These are phyloP conservation scores for Diplosphaera chodatii DNA, from an alignment of 139 green algal species.

Conservation along the genomic window DNA sequence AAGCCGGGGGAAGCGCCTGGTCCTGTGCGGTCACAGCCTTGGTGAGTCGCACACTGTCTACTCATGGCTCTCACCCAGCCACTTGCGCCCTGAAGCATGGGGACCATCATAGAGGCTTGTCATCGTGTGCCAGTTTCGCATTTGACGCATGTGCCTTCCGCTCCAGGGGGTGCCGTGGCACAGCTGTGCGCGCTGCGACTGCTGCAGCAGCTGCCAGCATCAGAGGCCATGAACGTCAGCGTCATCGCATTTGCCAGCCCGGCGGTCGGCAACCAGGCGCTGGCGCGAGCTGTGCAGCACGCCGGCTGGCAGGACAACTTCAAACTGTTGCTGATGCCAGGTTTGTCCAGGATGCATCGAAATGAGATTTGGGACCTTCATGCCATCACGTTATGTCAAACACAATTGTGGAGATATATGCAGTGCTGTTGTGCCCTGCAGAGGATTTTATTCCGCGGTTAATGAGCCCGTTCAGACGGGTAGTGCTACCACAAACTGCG, in stretches of 20 bases:
- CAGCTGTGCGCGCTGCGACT: slow-evolving; percentile 58
- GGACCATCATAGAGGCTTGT: too few relatives aligned
- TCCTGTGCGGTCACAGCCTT: slow-evolving; percentile 27
- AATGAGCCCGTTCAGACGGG: neutral
- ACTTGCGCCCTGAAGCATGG: too few relatives aligned
- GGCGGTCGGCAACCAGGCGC: slow-evolving; percentile 59
- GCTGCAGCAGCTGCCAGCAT: slow-evolving; percentile 39
- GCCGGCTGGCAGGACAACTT: slow-evolving; percentile 48
- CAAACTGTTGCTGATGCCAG: slow-evolving; percentile 55
- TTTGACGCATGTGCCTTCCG: too few relatives aligned
- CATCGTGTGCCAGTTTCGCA: too few relatives aligned
- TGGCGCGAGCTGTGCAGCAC: slow-evolving; percentile 46
- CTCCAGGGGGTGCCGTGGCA: slow-evolving; percentile 69
- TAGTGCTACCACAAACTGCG: neutral
- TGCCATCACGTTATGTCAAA: too few relatives aligned
- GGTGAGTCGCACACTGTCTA: too few relatives aligned
- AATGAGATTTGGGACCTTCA: too few relatives aligned
- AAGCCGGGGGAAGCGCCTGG: slow-evolving; percentile 34
- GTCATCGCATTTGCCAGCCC: slow-evolving; percentile 66
- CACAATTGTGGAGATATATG: too few relatives aligned
- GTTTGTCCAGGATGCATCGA: too few relatives aligned
- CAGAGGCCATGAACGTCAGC: slow-evolving; percentile 20
- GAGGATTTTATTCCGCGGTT: neutral
- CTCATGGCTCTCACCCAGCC: too few relatives aligned
- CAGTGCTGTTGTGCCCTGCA: neutral